phyloP scores from a whole-genome alignment of 805 yeast species.

The Saccharomycopsis sp. region DNA sequence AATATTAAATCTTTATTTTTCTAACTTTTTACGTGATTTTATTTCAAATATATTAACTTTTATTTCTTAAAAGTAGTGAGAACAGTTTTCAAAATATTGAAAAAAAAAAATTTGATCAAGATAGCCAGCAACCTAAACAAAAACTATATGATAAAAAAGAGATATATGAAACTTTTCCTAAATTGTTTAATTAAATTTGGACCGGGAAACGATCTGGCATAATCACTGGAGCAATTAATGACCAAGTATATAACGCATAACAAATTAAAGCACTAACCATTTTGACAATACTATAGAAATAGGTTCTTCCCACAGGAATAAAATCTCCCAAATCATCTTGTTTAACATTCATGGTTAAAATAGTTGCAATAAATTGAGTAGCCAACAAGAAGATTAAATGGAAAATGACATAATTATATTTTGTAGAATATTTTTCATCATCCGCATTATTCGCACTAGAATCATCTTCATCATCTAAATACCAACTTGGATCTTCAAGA shows the following conservation, averaged over 20 bases:
- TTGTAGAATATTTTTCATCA: conserved; percentile 52
- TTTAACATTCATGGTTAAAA: conserved; percentile 84
- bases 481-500: conserved; percentile 58
- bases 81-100: no score
- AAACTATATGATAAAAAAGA: no score
- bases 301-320: conserved; percentile 94
- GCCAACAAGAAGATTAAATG: conserved; percentile 90
- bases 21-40: no score
- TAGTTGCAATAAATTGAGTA: conserved; percentile 92
- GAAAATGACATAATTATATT: conserved; percentile 79
- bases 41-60: no score
- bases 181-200: no score
- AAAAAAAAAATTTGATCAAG: no score
- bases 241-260: conserved; percentile 79
- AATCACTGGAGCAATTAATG: conserved; percentile 78
- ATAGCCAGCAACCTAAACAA: no score
- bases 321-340: conserved; percentile 79
- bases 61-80: no score
- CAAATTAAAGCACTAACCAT: conserved; percentile 90
- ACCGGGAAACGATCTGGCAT: conserved; percentile 93
- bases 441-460: conserved; percentile 37
- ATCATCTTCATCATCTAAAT: conserved; percentile 31
- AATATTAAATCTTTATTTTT: no score
- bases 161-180: no score
- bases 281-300: conserved; percentile 91